phyloP scores from a whole-genome alignment of 805 yeast species.

The Wickerhamiella sergipiensis region DNA sequence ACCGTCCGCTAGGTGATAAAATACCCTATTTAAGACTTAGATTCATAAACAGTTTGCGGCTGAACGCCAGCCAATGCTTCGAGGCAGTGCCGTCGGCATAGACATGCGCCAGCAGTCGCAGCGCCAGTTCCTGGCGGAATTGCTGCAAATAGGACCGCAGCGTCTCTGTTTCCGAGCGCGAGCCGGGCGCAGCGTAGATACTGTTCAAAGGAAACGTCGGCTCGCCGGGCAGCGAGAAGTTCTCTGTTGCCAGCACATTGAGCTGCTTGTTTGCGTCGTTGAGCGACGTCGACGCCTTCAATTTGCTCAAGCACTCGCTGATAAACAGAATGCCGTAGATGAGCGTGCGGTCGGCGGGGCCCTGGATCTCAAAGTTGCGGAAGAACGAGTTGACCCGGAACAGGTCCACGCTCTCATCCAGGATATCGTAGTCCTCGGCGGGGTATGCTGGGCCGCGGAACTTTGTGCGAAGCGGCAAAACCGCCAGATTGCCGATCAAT shows the following conservation, averaged over 20 bases:
- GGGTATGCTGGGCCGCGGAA: constrained; percentile 90
- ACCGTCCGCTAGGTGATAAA: too few species aligned
- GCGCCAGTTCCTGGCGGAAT: constrained; percentile 86
- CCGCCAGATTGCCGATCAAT: constrained; percentile 56
- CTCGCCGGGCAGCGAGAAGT: constrained; percentile 88
- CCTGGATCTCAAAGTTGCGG: constrained; percentile 92
- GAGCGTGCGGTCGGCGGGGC: constrained; percentile 81
- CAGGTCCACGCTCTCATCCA: constrained; percentile 81
- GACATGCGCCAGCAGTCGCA: constrained; percentile 60
- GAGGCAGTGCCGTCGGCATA: constrained; percentile 41
- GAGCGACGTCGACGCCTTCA: constrained; percentile 36
- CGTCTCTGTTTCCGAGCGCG: constrained; percentile 62
- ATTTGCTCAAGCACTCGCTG: constrained; percentile 65
- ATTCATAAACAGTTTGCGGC: constrained; percentile 92
- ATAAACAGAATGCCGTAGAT: constrained; percentile 87
- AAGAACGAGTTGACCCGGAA: constrained; percentile 94
- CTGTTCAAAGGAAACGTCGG: constrained; percentile 86
- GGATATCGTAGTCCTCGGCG: constrained; percentile 65
- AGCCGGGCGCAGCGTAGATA: constrained; percentile 57
- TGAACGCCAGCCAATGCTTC: constrained; percentile 91
- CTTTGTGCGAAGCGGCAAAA: constrained; percentile 74
- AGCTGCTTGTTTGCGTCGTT: constrained; percentile 34
- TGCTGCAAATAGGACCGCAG: constrained; percentile 75
- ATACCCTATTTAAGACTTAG: constrained; percentile 43
- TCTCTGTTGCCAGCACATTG: constrained; percentile 75